Evolutionary conservation across 495 filamentous ascomycete species (phyloP).

Genomic region (Trichoderma orchidacearum): DNA sequence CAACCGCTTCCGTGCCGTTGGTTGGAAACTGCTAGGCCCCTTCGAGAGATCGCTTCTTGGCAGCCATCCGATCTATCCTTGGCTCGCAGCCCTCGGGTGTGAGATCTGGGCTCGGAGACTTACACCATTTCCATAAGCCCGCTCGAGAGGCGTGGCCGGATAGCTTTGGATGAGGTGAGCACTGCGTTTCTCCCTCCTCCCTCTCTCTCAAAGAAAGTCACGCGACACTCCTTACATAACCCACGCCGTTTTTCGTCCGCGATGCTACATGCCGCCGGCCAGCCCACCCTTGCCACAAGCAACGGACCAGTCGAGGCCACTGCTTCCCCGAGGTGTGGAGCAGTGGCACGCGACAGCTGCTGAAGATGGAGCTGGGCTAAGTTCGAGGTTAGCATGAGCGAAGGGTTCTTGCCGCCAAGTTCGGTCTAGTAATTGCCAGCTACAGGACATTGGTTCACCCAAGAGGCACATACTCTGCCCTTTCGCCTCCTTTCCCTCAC

Average conservation of each 20-base stretch:
- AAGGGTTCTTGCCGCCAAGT: too few relatives aligned
- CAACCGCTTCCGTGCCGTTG: too few relatives aligned
- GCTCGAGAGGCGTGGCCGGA: not conserved
- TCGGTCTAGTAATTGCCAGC: too few relatives aligned
- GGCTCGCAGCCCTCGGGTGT: too few relatives aligned
- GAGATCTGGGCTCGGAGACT: too few relatives aligned
- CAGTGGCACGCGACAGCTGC: not conserved
- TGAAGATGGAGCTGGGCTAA: not conserved
- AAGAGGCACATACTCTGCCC: too few relatives aligned
- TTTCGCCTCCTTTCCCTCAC: too few relatives aligned
- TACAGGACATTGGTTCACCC: too few relatives aligned
- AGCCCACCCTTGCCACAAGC: not conserved
- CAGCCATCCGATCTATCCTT: too few relatives aligned
- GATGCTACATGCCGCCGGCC: not conserved
- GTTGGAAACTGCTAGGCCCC: too few relatives aligned
- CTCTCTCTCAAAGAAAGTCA: not conserved
- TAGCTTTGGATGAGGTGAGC: constrained; percentile 1
- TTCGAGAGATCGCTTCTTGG: too few relatives aligned
- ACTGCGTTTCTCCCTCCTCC: not conserved
- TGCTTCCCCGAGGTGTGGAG: not conserved
- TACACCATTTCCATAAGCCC: too few relatives aligned
- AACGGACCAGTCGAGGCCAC: not conserved
- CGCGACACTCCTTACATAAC: not conserved
- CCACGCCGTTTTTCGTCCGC: not conserved
- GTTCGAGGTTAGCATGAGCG: not conserved